A percentile compares a stretch with the other conserved stretches of the same genome.
phyloP scores from a whole-genome alignment of 202 grass and related monocot genomes.

The Carex arenaria region DNA sequence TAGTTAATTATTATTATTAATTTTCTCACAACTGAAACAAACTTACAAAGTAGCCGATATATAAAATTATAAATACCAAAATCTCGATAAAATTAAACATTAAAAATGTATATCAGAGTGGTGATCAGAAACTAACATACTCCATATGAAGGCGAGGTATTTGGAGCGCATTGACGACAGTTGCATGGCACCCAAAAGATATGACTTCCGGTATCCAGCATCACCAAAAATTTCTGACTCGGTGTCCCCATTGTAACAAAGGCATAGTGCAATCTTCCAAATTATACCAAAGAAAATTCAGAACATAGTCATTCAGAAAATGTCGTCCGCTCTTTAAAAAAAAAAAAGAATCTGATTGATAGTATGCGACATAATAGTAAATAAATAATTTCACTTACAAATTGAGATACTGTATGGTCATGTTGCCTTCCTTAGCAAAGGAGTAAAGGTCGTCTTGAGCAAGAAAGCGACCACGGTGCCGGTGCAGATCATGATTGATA shows the following conservation, averaged over 20 bases:
- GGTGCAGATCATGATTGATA: constrained; percentile 50
- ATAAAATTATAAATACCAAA: neutral
- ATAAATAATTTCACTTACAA: constrained; percentile 43
- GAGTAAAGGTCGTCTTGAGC: constrained; percentile 24
- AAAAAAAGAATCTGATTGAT: neutral
- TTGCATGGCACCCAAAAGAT: constrained; percentile 92
- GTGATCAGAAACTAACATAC: constrained; percentile 18
- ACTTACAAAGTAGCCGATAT: neutral
- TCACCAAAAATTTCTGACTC: constrained; percentile 65
- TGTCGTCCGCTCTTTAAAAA: neutral
- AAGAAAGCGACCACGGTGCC: constrained; percentile 33
- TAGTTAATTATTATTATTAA: neutral
- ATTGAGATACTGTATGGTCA: neutral
- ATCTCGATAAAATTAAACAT: neutral
- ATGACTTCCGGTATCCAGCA: constrained; percentile 84
- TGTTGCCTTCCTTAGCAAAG: constrained; percentile 40
- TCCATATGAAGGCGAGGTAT: constrained; percentile 16
- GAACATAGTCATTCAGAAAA: neutral
- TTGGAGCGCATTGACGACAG: constrained; percentile 54
- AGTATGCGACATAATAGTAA: neutral
- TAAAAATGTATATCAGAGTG: neutral
- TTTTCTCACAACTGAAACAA: neutral
- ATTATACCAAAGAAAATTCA: neutral
- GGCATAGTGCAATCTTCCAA: constrained; percentile 68
- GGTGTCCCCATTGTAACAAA: constrained; percentile 60